Evolutionary conservation across 2,329 filamentous ascomycete genomes (phyloP).

Genomic region (Helotiales sp.): DNA sequence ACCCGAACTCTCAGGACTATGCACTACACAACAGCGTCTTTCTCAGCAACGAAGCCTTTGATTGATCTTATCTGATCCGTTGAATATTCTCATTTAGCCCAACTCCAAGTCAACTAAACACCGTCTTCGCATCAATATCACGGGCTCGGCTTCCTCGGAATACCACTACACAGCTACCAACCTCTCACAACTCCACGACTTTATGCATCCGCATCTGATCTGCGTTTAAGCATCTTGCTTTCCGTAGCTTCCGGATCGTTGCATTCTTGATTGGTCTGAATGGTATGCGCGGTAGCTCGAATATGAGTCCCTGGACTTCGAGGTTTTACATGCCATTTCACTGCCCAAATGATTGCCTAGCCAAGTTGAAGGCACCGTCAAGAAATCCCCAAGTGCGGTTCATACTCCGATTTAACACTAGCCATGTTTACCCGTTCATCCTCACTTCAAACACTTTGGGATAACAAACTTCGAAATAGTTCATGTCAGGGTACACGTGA

Average conservation of each 20-base stretch:
- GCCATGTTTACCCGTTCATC: background rate
- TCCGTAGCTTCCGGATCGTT: background rate
- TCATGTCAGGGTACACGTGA: background rate
- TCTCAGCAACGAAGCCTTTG: background rate
- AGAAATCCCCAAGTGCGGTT: background rate
- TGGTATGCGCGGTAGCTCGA: background rate
- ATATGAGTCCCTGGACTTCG: background rate
- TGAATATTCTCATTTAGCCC: background rate
- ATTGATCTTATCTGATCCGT: background rate
- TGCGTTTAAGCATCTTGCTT: background rate
- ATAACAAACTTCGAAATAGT: background rate
- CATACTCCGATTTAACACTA: too few species aligned
- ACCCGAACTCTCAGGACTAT: conserved; percentile 10
- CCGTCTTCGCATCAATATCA: background rate
- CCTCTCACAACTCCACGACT: background rate
- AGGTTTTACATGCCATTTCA: background rate
- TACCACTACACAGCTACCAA: background rate
- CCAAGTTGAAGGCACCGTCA: background rate
- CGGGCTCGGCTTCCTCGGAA: background rate
- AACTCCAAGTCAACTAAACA: background rate
- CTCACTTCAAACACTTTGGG: background rate
- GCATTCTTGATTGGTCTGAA: background rate
- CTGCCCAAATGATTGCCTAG: background rate
- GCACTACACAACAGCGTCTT: background rate
- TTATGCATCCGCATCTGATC: background rate